These are phyloP conservation scores for Leonotis leonurus DNA, from an alignment of 257 asterid genomes.

Conservation along the genomic window DNA sequence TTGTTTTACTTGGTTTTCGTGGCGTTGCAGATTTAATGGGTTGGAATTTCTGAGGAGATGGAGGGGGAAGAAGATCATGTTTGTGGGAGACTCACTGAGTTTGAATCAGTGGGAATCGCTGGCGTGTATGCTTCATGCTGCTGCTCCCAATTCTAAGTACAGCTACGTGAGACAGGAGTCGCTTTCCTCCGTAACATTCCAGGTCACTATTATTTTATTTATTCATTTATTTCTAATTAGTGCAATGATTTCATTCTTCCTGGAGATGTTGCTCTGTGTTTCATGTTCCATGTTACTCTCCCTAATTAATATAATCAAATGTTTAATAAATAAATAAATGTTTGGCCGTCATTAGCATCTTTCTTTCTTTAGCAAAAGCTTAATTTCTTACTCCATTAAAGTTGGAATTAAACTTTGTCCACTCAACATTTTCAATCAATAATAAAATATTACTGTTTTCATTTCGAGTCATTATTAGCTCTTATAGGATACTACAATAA, in stretches of 20 bases:
- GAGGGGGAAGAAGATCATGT: slow-evolving; percentile 75
- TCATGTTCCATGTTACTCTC: background rate
- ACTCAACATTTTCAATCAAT: background rate
- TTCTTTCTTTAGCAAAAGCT: background rate
- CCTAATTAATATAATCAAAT: background rate
- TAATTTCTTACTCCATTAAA: background rate
- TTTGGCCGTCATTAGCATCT: slow-evolving; percentile 10
- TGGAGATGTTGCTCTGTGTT: background rate
- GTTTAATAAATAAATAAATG: background rate
- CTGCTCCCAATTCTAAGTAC: slow-evolving; percentile 38
- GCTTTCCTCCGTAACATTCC: slow-evolving; percentile 47
- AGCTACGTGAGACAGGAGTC: slow-evolving; percentile 29
- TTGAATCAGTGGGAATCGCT: slow-evolving; percentile 71
- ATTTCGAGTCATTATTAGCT: slow-evolving; percentile 2
- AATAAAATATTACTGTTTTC: background rate
- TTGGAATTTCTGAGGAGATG: slow-evolving; percentile 51
- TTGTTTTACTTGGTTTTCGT: background rate
- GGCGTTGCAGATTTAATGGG: slow-evolving; percentile 49
- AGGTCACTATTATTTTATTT: slow-evolving; percentile 29
- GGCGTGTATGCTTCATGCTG: slow-evolving; percentile 66
- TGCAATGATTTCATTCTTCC: background rate
- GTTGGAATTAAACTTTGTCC: background rate
- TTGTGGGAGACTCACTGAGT: slow-evolving; percentile 81
- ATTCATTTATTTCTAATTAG: background rate
- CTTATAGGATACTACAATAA: background rate